Base-by-base conservation (phyloP, 441 rosid genomes). In the Gossypium trilobum region DNA sequence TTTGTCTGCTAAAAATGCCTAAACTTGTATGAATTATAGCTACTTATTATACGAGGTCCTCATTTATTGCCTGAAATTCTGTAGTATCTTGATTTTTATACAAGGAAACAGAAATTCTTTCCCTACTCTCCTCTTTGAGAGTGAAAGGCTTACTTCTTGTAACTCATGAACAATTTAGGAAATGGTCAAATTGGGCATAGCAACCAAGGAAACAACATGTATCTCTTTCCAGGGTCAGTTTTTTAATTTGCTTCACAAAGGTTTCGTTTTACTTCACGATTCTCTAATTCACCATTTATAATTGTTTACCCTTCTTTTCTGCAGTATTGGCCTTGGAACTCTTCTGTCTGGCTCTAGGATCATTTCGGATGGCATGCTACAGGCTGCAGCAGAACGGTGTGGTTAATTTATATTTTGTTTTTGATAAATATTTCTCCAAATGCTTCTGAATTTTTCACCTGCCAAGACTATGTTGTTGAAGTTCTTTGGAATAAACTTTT, bases 181-280 rank as follows among this genome's bases (percentile, higher is more conserved):
- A 66, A 46, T 82, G 95, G 97, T 73, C 83, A 73, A 2, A 73
- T 91, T 50, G 99, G 99, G 81, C 92, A 87, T 78, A 87, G 93
- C 89, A 95, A 95, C 86, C 99, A 95, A 84, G 99, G 97, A 74
- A 92, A 92, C 87, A 95, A 95, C 86, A 95, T 95, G 99, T 95
- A 92, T 82, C 93, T 95, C 75, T 95, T 95, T 75, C 99, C 99
- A 8, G 99, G 99, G 99, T 95, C 57, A 76, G 96, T 85, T 78
- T 74, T 50, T 11, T 77, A 39, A 20, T 44, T 11, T 44, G 33
- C 8, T 50, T 73, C 7, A 17, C 27, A 69, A 57, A 67, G 10
- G 6, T 66, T 3, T 8, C 72, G 63, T 20, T 65, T 65, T 22
- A n/a, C 66, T 56, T 16, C 14, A 46, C 73, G 14, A 51, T 20